These are phyloP conservation scores for Astraeus odoratus DNA, from an alignment of 768 basidiomycete genomes.

Conservation along the genomic window DNA sequence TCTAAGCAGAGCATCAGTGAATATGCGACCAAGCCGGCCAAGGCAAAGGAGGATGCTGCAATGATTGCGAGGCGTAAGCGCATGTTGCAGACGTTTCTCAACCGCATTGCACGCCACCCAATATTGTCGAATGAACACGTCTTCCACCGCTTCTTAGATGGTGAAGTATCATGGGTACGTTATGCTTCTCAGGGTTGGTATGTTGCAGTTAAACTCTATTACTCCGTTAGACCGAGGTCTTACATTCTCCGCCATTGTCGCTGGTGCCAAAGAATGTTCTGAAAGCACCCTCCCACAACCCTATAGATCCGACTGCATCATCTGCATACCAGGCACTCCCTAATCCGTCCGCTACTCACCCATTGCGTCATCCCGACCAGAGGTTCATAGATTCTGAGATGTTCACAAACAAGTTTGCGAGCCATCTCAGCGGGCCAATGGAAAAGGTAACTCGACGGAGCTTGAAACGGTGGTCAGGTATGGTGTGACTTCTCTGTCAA, in stretches of 20 bases:
- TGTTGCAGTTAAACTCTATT: slow-evolving; percentile 4
- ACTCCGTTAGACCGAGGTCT: slow-evolving; percentile 67
- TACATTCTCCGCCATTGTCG: slow-evolving; percentile 89
- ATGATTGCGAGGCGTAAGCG: slow-evolving; percentile 90
- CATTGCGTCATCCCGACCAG: slow-evolving; percentile 89
- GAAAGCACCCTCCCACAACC: slow-evolving; percentile 92
- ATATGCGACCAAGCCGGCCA: slow-evolving; percentile 94
- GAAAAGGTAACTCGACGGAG: slow-evolving; percentile 92
- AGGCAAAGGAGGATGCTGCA: slow-evolving; percentile 92
- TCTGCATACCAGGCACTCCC: slow-evolving; percentile 80
- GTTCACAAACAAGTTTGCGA: slow-evolving; percentile 93
- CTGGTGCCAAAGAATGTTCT: slow-evolving; percentile 91
- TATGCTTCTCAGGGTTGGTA: not conserved
- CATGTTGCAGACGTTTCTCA: slow-evolving; percentile 93
- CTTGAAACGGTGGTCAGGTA: slow-evolving; percentile 93
- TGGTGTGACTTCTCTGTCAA: slow-evolving; percentile 15
- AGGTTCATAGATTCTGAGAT: slow-evolving; percentile 93
- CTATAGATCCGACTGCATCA: slow-evolving; percentile 70
- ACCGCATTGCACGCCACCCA: slow-evolving; percentile 84
- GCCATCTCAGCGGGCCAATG: slow-evolving; percentile 87
- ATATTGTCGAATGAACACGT: slow-evolving; percentile 94
- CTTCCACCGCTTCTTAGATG: slow-evolving; percentile 92
- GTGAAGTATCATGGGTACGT: slow-evolving; percentile 91
- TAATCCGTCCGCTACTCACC: slow-evolving; percentile 82
- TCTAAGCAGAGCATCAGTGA: slow-evolving; percentile 94